Evolutionary conservation across 768 basidiomycete genomes (phyloP), one percentile per base, ranked within the genome.

Genomic region (Suillus clintonianus): DNA sequence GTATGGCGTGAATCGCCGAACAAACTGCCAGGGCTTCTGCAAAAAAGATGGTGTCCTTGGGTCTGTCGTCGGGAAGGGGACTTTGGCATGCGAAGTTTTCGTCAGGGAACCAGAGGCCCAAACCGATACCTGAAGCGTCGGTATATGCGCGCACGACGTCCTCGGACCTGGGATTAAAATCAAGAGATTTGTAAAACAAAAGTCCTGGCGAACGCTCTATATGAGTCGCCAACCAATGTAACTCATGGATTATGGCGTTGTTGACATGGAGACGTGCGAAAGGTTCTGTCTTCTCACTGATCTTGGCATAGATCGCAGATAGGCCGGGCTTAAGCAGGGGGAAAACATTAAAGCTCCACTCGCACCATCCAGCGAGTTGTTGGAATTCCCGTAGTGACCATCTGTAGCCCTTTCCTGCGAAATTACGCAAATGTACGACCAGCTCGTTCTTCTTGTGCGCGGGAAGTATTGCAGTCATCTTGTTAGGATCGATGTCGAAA

Each of bases 271-370:
- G 0, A 0, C 4, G 17, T 2, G 51, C 61, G 15, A 15, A 6
- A 0, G 11, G 14, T 1, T 55, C 5, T 1, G 34, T 36, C 58
- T 73, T 77, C 0, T 79, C 78, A 0, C 55, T 17, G 2, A 77
- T 75, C 56, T 81, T 80, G 0, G 54, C 61, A 58, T 82, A 82
- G 2, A 80, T 8, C 0, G 62, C 62, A 17, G 63, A 73, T 0
- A 83, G 69, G 0, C 62, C 68, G 0, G 80, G 81, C 0, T 69
- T 64, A 0, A 82, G 67, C 0, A 75, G 67, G 0, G 79, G 80
- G 53, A 68, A 79, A 24, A 76, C 74, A 57, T 82, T 82, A 27
- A 83, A 68, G 0, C 68, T 61, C 80, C 80, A 82, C 54, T 82
- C 81, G 17, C 74, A 22, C 76, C 77, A 81, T 0, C 81, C 81